Evolutionary conservation across 169 alveolate genomes (phyloP).

Genomic region (Plasmodium vivax): DNA sequence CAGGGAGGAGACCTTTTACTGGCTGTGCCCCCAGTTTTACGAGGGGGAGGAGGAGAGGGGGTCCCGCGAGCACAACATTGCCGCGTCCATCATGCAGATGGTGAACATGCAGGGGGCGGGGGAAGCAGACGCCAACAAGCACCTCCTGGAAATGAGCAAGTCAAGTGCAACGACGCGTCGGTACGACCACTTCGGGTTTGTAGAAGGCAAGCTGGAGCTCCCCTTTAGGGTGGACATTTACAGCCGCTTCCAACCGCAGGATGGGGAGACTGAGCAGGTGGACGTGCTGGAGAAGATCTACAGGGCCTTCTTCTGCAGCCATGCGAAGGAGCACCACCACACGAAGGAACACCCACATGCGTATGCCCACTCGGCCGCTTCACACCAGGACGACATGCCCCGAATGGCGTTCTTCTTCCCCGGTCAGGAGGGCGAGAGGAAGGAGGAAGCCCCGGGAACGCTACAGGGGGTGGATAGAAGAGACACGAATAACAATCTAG

Average conservation of each 20-base stretch:
- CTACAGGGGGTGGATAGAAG: not conserved
- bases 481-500: not conserved
- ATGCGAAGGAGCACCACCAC: not conserved
- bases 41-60: not conserved
- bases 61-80: not conserved
- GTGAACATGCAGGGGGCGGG: conserved; percentile 11
- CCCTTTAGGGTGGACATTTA: conserved; percentile 23
- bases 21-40: conserved; percentile 54
- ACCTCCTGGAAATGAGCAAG: conserved; percentile 40
- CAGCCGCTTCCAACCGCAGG: conserved; percentile 28
- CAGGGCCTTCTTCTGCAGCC: conserved; percentile 13
- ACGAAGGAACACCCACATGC: not conserved
- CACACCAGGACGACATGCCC: not conserved
- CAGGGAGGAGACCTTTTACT: conserved; percentile 25
- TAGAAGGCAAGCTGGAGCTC: not conserved
- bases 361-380: not conserved
- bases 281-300: conserved; percentile 14
- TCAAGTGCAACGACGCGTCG: conserved; percentile 8
- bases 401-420: not conserved
- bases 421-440: not conserved
- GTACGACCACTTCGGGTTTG: conserved; percentile 50
- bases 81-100: not conserved
- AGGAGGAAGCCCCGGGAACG: not conserved
- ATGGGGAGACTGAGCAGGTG: not conserved
- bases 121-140: conserved; percentile 29